Evolutionary conservation across 768 basidiomycete genomes (phyloP), one percentile per base, ranked within the genome.

Genomic region (Roridomyces roridus): DNA sequence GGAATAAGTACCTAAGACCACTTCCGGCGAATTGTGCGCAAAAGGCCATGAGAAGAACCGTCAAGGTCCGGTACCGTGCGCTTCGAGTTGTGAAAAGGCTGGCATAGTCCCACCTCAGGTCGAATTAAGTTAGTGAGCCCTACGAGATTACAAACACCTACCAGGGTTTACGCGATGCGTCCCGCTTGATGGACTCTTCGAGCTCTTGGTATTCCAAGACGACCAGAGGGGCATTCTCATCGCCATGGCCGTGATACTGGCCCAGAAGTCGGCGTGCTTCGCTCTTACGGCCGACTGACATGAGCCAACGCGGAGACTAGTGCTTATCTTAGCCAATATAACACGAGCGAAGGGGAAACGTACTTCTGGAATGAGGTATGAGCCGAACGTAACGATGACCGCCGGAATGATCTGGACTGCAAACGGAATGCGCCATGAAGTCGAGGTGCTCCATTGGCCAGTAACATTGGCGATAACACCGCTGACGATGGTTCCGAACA

Each of bases 21-120:
- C 82, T 83, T 41, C 83, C 82, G 42, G 81, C 79, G 77, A 81
- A 82, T 74, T 84, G 82, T 15, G 80, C 83, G 52, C 83, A 83
- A 62, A 85, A 75, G 15, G 79, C 80, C 75, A 85, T 82, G 46
- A 84, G 68, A 20, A 84, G 59, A 67, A 83, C 76, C 75, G 81
- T 75, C 50, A 72, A 74, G 12, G 72, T 78, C 51, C 82, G 68
- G 62, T 78, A 81, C 36, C 80, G 73, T 9, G 77, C 77, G 53
- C 78, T 80, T 20, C 68, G 64, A n/a, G 77, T 81, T 46, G 74
- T 75, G 66, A 83, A 75, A 28, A 83, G 74, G 36, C 74, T 81
- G 4, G 74, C 75, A 65, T 82, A 85, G 66, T 85, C 77, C 76
- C 78, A 80, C 77, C 77, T 78, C 42, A 11, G 36, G 11, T 26